Evolutionary conservation across 2,329 filamentous ascomycete genomes (phyloP), one percentile per base, ranked within the genome.

Genomic region (Acrodontium crateriforme): DNA sequence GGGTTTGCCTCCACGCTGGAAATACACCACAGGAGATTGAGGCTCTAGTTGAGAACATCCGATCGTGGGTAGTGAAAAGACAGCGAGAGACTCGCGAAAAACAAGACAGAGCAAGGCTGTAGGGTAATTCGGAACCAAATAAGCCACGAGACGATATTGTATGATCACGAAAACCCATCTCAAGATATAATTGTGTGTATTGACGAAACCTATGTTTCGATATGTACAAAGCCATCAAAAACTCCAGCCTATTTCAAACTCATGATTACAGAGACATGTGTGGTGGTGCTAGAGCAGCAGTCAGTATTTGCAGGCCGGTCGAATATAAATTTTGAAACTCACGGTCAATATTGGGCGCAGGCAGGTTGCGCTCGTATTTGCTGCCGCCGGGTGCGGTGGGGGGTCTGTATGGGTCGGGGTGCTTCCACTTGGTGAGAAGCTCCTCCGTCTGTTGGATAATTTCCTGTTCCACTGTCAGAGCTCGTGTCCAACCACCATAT

Each of bases 321-420:
- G 20, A 22, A 12, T 12, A 4, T 12, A 22, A 8, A n/a, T 15
- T 14, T 17, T 4, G 9, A 13, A 13, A 45, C 82, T 68, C 63
- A 94, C 87, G 75, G 39, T 83, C 78, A 33, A 91, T 63, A 42
- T 77, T 74, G 18, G 77, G 84, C 32, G 72, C 69, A 18, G 83
- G 81, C 30, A 95, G 55, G 58, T 98, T 98, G 54, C 89, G 72
- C 62, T 95, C 89, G 58, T 79, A 95, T 68, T 95, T 95, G 40
- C 83, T 93, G 42, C 87, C 89, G 68, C 89, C 89, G 8, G 89
- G 89, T 20, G 89, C 87, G 22, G 83, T 92, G 9, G 89, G 89
- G 40, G 78, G 72, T 44, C 71, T 66, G 55, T 93, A 95, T 17
- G 89, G 85, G 55, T 98, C 89, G 3, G 89, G 89, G 52, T 98